Evolutionary conservation across 2,329 filamentous ascomycete genomes (phyloP).

Genomic region (Apiospora malaysiana): DNA sequence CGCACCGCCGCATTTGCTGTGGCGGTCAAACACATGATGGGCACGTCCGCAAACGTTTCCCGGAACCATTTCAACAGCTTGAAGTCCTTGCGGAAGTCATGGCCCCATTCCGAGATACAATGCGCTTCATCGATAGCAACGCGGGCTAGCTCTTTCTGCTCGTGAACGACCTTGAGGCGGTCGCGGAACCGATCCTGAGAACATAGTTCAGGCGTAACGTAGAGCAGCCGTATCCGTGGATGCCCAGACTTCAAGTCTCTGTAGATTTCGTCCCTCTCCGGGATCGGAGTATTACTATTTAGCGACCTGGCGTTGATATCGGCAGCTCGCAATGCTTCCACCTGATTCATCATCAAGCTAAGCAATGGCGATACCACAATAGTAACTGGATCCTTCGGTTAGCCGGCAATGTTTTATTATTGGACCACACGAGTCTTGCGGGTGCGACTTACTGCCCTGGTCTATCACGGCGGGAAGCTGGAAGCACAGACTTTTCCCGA

Average conservation of each 20-base stretch:
- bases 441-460: slow-evolving; percentile 72
- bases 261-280: slow-evolving; percentile 72
- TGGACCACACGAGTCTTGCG: slow-evolving; percentile 5
- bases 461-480: slow-evolving; percentile 89
- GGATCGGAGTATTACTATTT: slow-evolving; percentile 77
- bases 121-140: slow-evolving; percentile 95
- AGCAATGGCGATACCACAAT: slow-evolving; percentile 89
- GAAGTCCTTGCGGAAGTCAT: slow-evolving; percentile 95
- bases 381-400: slow-evolving; percentile 63
- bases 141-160: slow-evolving; percentile 83
- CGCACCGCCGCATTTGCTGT: slow-evolving; percentile 85
- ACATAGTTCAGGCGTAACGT: slow-evolving; percentile 93
- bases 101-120: slow-evolving; percentile 97
- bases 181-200: slow-evolving; percentile 78
- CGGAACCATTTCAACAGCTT: slow-evolving; percentile 88
- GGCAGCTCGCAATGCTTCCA: slow-evolving; percentile 75
- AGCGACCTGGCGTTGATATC: slow-evolving; percentile 84
- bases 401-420: slow-evolving; percentile 30
- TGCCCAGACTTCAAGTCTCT: slow-evolving; percentile 87
- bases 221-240: slow-evolving; percentile 81
- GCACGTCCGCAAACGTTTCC: slow-evolving; percentile 79
- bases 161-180: slow-evolving; percentile 73
- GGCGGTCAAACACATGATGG: slow-evolving; percentile 90
- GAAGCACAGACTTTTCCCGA: slow-evolving; percentile 93
- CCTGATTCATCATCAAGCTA: slow-evolving; percentile 95